Evolutionary conservation across 192 early-diverging fungal species (phyloP).

Genomic region (Coemansia sp.): DNA sequence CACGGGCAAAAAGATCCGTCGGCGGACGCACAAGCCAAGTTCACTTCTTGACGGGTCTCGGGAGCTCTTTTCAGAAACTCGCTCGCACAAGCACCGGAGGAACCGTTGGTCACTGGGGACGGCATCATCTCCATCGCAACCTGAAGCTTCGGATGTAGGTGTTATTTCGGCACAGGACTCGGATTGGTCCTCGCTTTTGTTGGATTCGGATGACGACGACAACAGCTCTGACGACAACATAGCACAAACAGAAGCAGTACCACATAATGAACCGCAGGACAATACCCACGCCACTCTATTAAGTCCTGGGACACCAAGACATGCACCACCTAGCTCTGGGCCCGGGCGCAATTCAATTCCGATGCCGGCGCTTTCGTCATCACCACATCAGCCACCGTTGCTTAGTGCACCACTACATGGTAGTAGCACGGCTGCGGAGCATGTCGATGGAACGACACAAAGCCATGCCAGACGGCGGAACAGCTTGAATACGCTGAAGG

Average conservation of each 20-base stretch:
- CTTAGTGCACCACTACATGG: background rate
- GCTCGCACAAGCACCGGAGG: background rate
- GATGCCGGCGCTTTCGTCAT: conserved; percentile 12
- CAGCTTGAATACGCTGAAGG: conserved; percentile 30
- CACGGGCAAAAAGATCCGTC: conserved; percentile 18
- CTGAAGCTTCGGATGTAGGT: conserved; percentile 8
- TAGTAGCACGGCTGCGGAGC: background rate
- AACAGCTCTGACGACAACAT: background rate
- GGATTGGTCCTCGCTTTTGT: conserved; percentile 30
- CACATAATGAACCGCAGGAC: background rate
- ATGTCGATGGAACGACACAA: background rate
- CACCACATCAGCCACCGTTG: background rate
- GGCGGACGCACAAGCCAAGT: conserved; percentile 14
- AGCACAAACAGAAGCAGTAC: background rate
- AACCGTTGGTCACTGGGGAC: conserved; percentile 9
- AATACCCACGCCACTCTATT: conserved; percentile 6
- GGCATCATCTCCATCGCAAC: conserved; percentile 6
- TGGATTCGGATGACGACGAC: background rate
- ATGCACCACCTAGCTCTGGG: background rate
- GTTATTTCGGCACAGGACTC: conserved; percentile 7
- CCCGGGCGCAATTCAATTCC: conserved; percentile 11
- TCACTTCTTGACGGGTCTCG: conserved; percentile 9
- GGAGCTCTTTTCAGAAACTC: conserved; percentile 10
- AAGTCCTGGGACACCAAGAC: background rate
- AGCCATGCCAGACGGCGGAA: conserved; percentile 23